Conservation (phyloP, 352 stramenopile genomes). For the Phytophthora melonis region DNA sequence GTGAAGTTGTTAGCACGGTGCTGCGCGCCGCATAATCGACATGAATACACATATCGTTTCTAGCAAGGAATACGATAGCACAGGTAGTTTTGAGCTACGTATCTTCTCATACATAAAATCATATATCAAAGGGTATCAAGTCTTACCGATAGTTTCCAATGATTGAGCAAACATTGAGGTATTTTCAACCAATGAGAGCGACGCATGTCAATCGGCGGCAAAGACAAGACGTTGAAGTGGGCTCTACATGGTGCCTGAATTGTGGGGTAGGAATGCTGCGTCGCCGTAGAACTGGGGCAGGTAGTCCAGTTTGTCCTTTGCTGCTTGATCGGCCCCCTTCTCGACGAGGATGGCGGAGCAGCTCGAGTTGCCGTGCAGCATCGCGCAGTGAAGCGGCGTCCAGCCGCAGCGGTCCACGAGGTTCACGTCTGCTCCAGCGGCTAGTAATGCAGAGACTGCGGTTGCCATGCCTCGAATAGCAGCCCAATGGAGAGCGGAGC, state of each 20-base stretch:
- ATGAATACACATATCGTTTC: no score
- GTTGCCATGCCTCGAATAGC: slow-evolving; percentile 56
- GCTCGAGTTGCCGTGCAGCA: slow-evolving; percentile 52
- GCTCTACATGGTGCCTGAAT: not conserved
- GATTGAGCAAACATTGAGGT: not conserved
- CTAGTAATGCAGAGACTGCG: slow-evolving; percentile 42
- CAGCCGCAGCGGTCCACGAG: slow-evolving; percentile 57
- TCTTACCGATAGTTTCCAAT: no score
- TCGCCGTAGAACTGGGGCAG: slow-evolving; percentile 29
- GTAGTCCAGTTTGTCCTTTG: slow-evolving; percentile 58
- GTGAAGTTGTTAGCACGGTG: no score
- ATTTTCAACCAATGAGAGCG: not conserved
- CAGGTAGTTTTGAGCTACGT: no score
- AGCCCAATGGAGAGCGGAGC: slow-evolving; percentile 77
- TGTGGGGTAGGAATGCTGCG: slow-evolving; percentile 1
- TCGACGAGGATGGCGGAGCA: slow-evolving; percentile 49
- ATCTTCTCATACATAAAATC: no score
- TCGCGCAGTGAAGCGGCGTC: slow-evolving; percentile 69
- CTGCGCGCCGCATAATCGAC: no score
- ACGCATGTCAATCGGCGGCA: not conserved
- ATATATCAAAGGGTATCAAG: no score
- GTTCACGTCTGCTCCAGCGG: slow-evolving; percentile 41
- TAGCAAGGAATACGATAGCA: no score
- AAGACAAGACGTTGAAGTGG: slow-evolving; percentile 14
- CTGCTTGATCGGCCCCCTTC: slow-evolving; percentile 37